Evolutionary conservation across 2,329 filamentous ascomycete genomes (phyloP).

Genomic region (Chalaropsis thielavioides): DNA sequence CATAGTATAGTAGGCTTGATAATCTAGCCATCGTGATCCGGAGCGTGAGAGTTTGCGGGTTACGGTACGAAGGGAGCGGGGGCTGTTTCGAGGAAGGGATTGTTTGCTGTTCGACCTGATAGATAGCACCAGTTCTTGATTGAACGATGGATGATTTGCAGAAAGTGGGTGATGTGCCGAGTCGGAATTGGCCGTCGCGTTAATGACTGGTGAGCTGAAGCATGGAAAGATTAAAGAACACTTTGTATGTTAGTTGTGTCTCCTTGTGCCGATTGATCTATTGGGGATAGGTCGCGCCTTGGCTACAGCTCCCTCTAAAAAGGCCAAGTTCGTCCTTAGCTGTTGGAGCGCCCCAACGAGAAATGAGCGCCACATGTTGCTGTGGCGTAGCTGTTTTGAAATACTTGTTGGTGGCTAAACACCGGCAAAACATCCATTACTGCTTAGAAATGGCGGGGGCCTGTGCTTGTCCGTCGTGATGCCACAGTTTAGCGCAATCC

Average conservation of each 20-base stretch:
- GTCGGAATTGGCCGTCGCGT: neutral
- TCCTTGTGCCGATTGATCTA: neutral
- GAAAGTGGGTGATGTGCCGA: neutral
- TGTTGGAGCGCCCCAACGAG: neutral
- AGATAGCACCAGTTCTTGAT: neutral
- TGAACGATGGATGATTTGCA: neutral
- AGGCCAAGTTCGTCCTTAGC: constrained; percentile 14
- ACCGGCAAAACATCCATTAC: neutral
- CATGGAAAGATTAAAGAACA: neutral
- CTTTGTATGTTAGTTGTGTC: neutral
- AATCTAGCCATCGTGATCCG: constrained; percentile 16
- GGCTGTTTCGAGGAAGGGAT: neutral
- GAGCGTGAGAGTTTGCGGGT: neutral
- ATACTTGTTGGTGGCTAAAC: neutral
- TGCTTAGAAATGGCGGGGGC: neutral
- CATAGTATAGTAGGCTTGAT: constrained; percentile 35
- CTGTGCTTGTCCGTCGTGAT: neutral
- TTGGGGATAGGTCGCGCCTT: neutral
- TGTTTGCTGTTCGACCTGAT: neutral
- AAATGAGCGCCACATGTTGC: neutral
- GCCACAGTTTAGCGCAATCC: constrained; percentile 2
- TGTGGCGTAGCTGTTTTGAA: neutral
- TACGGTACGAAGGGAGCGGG: neutral
- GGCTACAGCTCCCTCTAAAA: constrained; percentile 7
- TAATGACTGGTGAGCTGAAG: neutral